Evolutionary conservation across 106 monocot genomes (phyloP).

Genomic region (Dendrobium chrysotoxum): DNA sequence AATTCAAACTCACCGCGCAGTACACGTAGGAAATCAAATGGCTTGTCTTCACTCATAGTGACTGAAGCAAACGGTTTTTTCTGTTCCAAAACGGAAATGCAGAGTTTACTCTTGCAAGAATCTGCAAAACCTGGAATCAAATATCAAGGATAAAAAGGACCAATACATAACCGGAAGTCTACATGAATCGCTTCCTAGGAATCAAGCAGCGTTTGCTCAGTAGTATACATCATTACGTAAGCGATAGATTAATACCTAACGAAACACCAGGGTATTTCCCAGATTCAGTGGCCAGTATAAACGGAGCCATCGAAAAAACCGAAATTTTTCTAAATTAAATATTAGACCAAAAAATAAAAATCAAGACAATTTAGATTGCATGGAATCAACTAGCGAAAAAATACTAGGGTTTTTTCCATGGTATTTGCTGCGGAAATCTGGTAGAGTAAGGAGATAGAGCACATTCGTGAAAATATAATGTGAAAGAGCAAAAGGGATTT

Average conservation of each 20-base stretch:
- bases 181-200: neutral
- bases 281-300: neutral
- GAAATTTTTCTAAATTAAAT: no score
- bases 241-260: neutral
- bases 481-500: no score
- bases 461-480: no score
- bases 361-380: no score
- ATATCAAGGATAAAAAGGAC: neutral
- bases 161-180: neutral
- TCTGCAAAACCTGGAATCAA: constrained; percentile 30
- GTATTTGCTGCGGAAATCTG: no score
- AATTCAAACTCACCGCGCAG: constrained; percentile 40
- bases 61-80: constrained; percentile 52
- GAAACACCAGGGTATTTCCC: neutral
- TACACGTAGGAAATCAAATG: constrained; percentile 61
- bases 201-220: no score
- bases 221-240: neutral
- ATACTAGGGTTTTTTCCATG: no score
- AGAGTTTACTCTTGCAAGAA: constrained; percentile 20
- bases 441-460: no score
- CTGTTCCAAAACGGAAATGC: constrained; percentile 3
- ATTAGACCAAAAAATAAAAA: no score
- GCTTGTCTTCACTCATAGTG: constrained; percentile 42
- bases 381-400: no score
- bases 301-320: neutral